A percentile compares a stretch with the other conserved stretches of the same genome.
Evolutionary conservation across 2,329 filamentous ascomycete genomes (phyloP).

Genomic region (Ophiostoma sp.): DNA sequence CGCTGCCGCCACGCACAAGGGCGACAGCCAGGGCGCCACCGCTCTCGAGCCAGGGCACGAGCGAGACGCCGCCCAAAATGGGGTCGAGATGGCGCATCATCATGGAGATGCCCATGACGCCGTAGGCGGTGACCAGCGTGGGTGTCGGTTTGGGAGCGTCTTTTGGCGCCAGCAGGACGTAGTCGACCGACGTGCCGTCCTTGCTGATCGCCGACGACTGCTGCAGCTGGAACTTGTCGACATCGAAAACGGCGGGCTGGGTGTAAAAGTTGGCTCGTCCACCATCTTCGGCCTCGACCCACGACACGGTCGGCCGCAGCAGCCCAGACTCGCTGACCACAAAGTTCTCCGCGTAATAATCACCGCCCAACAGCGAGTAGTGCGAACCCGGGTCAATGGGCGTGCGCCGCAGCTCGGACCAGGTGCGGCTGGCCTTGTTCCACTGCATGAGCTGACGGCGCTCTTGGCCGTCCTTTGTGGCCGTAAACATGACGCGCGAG

Average conservation of each 20-base stretch:
- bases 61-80: background rate
- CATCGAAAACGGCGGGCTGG: background rate
- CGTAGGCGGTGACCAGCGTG: background rate
- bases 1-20: background rate
- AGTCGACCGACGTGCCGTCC: background rate
- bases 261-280: background rate
- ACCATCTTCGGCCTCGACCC: background rate
- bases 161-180: background rate
- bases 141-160: background rate
- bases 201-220: background rate
- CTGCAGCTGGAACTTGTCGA: background rate
- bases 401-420: background rate
- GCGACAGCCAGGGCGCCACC: background rate
- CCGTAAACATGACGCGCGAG: background rate
- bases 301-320: constrained; percentile 1
- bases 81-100: constrained; percentile 7
- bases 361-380: background rate
- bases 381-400: background rate
- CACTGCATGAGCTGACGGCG: background rate
- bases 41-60: constrained; percentile 4
- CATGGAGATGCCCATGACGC: constrained; percentile 12
- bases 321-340: background rate
- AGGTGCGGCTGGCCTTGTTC: background rate
- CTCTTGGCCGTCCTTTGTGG: background rate
- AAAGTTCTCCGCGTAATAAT: background rate